Evolutionary conservation across 2,329 filamentous ascomycete genomes (phyloP).

Genomic region (Verticillium longisporum): DNA sequence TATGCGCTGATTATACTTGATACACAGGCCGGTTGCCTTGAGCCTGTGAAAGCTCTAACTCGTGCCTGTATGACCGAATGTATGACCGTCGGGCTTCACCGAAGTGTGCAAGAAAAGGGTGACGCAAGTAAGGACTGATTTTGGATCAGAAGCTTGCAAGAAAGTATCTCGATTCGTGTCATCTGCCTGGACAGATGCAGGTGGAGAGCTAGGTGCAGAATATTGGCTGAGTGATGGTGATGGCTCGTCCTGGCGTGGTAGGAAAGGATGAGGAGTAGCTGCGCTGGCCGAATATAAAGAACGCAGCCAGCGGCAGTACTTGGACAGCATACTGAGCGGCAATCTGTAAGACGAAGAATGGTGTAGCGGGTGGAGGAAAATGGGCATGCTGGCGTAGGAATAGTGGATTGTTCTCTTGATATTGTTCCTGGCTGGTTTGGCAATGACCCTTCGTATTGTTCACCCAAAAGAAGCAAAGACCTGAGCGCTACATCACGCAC

Average conservation of each 20-base stretch:
- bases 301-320: not conserved
- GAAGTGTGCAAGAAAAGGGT: not conserved
- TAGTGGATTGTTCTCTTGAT: conserved; percentile 8
- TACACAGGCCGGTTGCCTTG: not conserved
- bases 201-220: not conserved
- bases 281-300: not conserved
- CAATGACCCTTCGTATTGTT: conserved; percentile 5
- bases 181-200: not conserved
- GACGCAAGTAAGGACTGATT: not conserved
- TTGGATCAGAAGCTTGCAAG: not conserved
- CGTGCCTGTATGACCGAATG: not conserved
- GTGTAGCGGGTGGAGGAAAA: not conserved
- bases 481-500: not conserved
- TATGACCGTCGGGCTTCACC: not conserved
- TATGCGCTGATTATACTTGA: no score
- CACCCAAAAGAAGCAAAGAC: not conserved
- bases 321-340: not conserved
- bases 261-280: not conserved
- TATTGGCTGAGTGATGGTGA: not conserved
- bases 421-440: conserved; percentile 6
- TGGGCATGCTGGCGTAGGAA: not conserved
- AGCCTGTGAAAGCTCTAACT: not conserved
- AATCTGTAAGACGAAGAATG: not conserved
- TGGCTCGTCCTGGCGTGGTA: not conserved
- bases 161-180: not conserved